Evolutionary conservation across 305 asterid genomes (phyloP).

Genomic region (Fraxinus velutina): DNA sequence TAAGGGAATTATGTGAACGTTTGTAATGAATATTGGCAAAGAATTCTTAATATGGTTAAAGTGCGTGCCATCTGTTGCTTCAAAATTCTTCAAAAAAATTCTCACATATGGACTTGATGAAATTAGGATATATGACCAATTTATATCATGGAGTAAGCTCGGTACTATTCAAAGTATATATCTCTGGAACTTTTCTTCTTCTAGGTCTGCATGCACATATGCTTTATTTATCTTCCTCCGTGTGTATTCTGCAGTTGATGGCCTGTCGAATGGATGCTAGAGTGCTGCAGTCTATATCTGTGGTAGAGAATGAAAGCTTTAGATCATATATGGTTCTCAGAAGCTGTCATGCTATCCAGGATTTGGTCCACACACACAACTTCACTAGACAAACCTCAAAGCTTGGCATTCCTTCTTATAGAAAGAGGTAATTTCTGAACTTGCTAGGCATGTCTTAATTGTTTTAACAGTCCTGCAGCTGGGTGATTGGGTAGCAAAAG

Average conservation of each 20-base stretch:
- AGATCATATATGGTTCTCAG: constrained; percentile 26
- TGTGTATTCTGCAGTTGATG: constrained; percentile 47
- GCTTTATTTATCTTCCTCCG: constrained; percentile 12
- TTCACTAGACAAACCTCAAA: constrained; percentile 31
- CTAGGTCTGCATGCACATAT: constrained; percentile 1
- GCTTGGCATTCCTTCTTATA: constrained; percentile 30
- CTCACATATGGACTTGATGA: background rate
- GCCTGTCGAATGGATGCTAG: constrained; percentile 39
- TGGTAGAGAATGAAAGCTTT: constrained; percentile 31
- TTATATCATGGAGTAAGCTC: background rate
- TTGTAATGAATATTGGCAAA: background rate
- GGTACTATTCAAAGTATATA: background rate
- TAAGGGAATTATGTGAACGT: background rate
- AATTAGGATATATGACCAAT: background rate
- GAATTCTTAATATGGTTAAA: background rate
- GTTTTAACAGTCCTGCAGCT: background rate
- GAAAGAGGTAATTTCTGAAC: constrained; percentile 38
- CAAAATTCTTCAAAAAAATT: background rate
- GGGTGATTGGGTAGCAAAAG: background rate
- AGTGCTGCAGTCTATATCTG: constrained; percentile 35
- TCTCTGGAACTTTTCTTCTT: background rate
- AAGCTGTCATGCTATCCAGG: constrained; percentile 31
- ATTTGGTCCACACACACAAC: constrained; percentile 23
- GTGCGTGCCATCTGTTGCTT: background rate
- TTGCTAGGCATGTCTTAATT: background rate